Evolutionary conservation across 192 early-diverging fungal species (phyloP), one percentile per base, ranked within the genome.

Genomic region (Paraglomus occultum): DNA sequence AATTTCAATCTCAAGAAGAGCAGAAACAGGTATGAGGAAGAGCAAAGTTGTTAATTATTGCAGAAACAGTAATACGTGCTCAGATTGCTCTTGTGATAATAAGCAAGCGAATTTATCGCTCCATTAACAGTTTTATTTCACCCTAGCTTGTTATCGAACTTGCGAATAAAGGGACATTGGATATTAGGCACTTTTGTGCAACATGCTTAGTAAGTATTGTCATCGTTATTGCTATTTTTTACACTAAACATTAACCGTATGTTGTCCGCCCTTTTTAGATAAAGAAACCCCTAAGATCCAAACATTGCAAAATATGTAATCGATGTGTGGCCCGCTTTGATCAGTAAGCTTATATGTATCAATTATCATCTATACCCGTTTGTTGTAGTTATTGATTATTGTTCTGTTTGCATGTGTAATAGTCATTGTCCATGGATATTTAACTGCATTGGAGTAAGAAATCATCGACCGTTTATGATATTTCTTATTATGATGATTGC

Each of bases 341-440:
- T 73, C 94, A 97, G 84, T 89, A 85, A 75, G 77, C 70, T 39
- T 71, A 65, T 42, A 31, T 31, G 31, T 31, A 12, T 14, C 11
- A 52, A 22, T 40, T 51, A 1, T 17, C 40, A 1, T 0, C 4
- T 18, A 6, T 73, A 7, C 38, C 22, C 38, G 2, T 57, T 57
- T 18, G 15, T 1, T 20, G 20, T 53, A 31, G 31, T 31, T 48
- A 45, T 12, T 12, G n/a, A 12, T 8, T 4, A 14, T 8, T 60
- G 11, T 38, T 31, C 31, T 70, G 20, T 12, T 47, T 49, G 6
- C 57, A 14, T 62, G 31, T 60, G 47, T 23, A 44, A 9, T 74
- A 88, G 87, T 71, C 95, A 97, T 71, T 97, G 97, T 64, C 97
- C 95, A 17, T 99, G 95, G 95, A 96, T 94, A 39, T 90, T 87